Evolutionary conservation across 306 rosid species (phyloP).

Genomic region (apple (Malus domestica)): DNA sequence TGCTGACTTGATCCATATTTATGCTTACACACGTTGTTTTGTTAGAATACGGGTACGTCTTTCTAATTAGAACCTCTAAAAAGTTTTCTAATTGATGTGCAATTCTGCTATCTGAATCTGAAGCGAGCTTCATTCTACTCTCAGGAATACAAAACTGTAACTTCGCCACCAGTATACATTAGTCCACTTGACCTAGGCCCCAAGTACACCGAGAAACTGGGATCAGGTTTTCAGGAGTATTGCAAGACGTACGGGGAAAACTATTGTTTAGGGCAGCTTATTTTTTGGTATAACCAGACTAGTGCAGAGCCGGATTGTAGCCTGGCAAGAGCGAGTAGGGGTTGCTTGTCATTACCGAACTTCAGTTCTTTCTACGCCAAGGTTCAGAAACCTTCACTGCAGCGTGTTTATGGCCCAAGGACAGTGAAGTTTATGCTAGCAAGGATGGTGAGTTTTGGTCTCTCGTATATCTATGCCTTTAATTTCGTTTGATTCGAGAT

Average conservation of each 20-base stretch:
- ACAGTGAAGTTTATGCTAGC: constrained; percentile 79
- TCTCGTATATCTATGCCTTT: no score
- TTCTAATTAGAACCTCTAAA: not conserved
- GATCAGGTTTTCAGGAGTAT: constrained; percentile 77
- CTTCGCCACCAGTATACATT: constrained; percentile 95
- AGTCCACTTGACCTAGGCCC: constrained; percentile 99
- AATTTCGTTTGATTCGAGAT: not conserved
- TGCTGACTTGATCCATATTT: constrained; percentile 95
- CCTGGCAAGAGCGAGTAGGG: constrained; percentile 69
- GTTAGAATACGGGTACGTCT: constrained; percentile 76
- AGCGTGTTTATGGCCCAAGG: constrained; percentile 88
- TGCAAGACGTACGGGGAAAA: constrained; percentile 79
- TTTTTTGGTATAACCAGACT: constrained; percentile 94
- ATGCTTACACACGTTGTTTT: constrained; percentile 78
- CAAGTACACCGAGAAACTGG: constrained; percentile 68
- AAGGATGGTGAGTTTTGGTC: constrained; percentile 67
- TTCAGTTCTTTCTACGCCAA: constrained; percentile 82
- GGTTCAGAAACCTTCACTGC: constrained; percentile 73
- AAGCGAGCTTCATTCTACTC: constrained; percentile 1
- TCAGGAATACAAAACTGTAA: constrained; percentile 74
- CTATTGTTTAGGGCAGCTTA: constrained; percentile 95
- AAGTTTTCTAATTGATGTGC: not conserved
- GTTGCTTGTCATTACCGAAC: constrained; percentile 87
- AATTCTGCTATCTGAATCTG: not conserved
- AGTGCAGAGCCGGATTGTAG: constrained; percentile 68